Evolutionary conservation across 1,284 basidiomycete genomes (phyloP).

Genomic region (Dichomitus squalens): DNA sequence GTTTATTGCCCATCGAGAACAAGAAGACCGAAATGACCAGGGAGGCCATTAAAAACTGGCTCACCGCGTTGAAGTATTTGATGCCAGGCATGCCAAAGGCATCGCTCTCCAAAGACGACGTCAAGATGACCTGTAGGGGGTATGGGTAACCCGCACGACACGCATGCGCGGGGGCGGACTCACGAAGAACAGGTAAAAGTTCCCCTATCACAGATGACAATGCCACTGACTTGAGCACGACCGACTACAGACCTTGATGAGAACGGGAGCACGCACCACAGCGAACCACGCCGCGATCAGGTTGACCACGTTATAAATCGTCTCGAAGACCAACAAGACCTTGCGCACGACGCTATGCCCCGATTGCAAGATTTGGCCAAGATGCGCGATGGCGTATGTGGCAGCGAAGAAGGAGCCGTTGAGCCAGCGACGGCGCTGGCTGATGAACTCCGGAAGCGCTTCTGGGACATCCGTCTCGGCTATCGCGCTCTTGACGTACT

Average conservation of each 20-base stretch:
- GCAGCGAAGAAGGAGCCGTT: constrained; percentile 98
- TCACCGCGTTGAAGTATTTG: constrained; percentile 76
- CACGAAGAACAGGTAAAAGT: constrained; percentile 97
- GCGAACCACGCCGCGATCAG: constrained; percentile 93
- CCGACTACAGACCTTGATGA: neutral
- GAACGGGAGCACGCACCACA: constrained; percentile 55
- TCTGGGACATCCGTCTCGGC: constrained; percentile 98
- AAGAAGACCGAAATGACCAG: constrained; percentile 89
- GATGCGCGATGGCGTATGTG: constrained; percentile 82
- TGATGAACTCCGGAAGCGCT: constrained; percentile 92
- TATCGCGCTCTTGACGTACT: constrained; percentile 94
- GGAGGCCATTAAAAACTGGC: constrained; percentile 86
- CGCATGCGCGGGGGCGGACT: constrained; percentile 37
- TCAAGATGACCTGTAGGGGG: constrained; percentile 64
- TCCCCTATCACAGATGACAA: too few species aligned
- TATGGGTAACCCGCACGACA: constrained; percentile 23
- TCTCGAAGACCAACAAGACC: constrained; percentile 75
- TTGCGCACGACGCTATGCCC: constrained; percentile 86
- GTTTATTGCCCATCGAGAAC: constrained; percentile 97
- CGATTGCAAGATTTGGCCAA: constrained; percentile 82
- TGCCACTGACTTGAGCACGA: neutral
- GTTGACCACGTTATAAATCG: constrained; percentile 88
- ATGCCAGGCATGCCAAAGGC: constrained; percentile 74
- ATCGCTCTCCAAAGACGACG: constrained; percentile 82
- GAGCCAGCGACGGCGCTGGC: constrained; percentile 91